Evolutionary conservation across 371 early-diverging fungal genomes (phyloP), one percentile per base, ranked within the genome.

Genomic region (Batkoa obscura): DNA sequence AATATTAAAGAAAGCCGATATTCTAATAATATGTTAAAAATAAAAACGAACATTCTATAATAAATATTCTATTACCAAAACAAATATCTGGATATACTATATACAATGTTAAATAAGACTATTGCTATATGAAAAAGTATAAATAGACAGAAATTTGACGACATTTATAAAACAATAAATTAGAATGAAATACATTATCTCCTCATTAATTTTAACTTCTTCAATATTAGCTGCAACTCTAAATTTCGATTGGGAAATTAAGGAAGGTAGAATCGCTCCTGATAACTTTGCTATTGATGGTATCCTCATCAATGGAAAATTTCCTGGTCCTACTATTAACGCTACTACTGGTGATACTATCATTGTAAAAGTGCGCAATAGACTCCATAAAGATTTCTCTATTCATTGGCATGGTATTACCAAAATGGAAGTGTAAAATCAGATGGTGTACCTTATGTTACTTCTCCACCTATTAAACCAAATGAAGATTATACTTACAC

Each of bases 391-490:
- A 12, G n/a, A 55, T 6, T 51, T 51, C 36, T 36, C 60, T 3
- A 56, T 62, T 34, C 63, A 62, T 53, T 62, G 59, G 58, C 63
- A 62, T 33, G 60, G 63, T 2, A 55, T 62, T 13, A 53, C 48
- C 60, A 59, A 32, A 37, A 23, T 4, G n/a, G 38, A 5, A 54
- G 60, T 1, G 43, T 47, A 13, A 55, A 42, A 36, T 55, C 37
- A n/a, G 63, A 62, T 54, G 63, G 60, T 35, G 57, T 57, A 3
- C 45, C 57, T 0, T 50, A 46, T 23, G 13, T 51, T 3, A 37
- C 69, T 1, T 68, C 66, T 54, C 63, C 64, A 42, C 50, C 66
- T 6, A 68, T 71, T 45, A 62, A 61, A 30, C 50, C 60, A 8
- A 60, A 61, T 2, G 51, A 58, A 8, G 50, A 58, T 8, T 68